These are phyloP conservation scores for Teratosphaeria pseudoeucalypti DNA, from an alignment of 2,329 filamentous ascomycete genomes.

Conservation along the genomic window DNA sequence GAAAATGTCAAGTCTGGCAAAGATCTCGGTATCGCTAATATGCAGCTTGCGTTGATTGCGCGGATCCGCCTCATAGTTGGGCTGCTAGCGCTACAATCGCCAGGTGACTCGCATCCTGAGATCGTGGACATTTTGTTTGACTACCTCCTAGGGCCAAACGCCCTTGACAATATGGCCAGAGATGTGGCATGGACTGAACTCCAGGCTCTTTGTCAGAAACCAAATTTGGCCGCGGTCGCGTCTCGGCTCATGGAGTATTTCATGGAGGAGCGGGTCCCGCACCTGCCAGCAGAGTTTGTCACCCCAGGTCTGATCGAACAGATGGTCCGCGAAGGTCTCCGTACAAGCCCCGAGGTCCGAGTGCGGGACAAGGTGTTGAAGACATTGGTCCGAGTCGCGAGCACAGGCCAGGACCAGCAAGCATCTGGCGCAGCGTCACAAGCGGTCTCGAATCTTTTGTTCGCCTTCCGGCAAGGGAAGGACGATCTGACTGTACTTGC, in stretches of 20 bases:
- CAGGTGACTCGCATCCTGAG: neutral
- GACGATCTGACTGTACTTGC: neutral
- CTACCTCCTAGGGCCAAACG: constrained; percentile 55
- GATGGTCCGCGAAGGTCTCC: neutral
- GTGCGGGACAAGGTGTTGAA: constrained; percentile 4
- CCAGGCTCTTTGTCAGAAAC: constrained; percentile 32
- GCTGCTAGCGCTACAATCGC: neutral
- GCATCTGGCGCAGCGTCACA: neutral
- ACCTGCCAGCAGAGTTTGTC: constrained; percentile 47
- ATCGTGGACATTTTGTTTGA: constrained; percentile 60
- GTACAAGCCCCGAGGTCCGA: neutral
- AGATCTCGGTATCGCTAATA: neutral
- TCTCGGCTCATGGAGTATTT: constrained; percentile 35
- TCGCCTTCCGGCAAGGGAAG: neutral
- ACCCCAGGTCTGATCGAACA: constrained; percentile 40
- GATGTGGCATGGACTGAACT: constrained; percentile 61
- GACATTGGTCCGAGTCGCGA: constrained; percentile 7
- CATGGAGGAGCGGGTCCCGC: constrained; percentile 47
- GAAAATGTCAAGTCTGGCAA: neutral
- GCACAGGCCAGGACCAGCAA: neutral
- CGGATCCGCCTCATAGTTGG: neutral
- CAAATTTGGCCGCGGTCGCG: constrained; percentile 15
- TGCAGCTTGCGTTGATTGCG: neutral
- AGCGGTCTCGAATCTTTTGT: constrained; percentile 5
- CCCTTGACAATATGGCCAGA: constrained; percentile 51